These are phyloP conservation scores for Lithohypha guttulata DNA, from an alignment of 2,329 filamentous ascomycete species.

Conservation along the genomic window DNA sequence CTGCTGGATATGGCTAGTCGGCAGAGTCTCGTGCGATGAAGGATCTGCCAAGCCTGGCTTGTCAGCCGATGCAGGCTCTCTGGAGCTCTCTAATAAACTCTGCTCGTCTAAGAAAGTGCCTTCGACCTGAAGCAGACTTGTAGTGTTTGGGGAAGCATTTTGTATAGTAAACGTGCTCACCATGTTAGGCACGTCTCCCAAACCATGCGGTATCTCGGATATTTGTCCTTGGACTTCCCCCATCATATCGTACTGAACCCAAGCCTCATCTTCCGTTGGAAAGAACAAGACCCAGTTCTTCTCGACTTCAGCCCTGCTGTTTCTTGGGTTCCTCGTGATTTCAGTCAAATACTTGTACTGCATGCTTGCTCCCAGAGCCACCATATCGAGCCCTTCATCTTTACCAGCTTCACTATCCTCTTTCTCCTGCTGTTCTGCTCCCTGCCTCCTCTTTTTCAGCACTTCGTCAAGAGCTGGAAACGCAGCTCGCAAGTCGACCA, in stretches of 20 bases:
- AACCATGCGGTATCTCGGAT: too few species aligned
- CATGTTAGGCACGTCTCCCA: too few species aligned
- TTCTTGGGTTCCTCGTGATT: conserved; percentile 29
- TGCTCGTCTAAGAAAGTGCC: too few species aligned
- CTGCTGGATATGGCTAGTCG: too few species aligned
- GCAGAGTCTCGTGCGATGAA: too few species aligned
- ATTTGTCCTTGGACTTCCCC: too few species aligned
- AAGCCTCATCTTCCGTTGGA: conserved; percentile 24
- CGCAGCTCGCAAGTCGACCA: conserved; percentile 24
- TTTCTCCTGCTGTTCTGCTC: background rate
- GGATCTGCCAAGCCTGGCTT: too few species aligned
- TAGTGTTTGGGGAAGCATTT: too few species aligned
- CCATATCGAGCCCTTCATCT: background rate
- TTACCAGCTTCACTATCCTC: background rate
- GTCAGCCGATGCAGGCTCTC: too few species aligned
- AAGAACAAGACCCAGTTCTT: conserved; percentile 35
- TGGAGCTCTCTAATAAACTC: too few species aligned
- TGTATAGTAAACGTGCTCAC: too few species aligned
- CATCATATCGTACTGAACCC: conserved; percentile 30
- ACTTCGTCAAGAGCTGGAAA: conserved; percentile 10
- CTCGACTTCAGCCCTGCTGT: conserved; percentile 27
- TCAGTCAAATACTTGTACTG: conserved; percentile 27
- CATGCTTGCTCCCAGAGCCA: conserved; percentile 19
- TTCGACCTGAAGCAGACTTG: too few species aligned
- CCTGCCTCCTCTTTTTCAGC: conserved; percentile 3